These are phyloP conservation scores for Metschnikowia anglica DNA, from an alignment of 805 yeast genomes.

Conservation along the genomic window DNA sequence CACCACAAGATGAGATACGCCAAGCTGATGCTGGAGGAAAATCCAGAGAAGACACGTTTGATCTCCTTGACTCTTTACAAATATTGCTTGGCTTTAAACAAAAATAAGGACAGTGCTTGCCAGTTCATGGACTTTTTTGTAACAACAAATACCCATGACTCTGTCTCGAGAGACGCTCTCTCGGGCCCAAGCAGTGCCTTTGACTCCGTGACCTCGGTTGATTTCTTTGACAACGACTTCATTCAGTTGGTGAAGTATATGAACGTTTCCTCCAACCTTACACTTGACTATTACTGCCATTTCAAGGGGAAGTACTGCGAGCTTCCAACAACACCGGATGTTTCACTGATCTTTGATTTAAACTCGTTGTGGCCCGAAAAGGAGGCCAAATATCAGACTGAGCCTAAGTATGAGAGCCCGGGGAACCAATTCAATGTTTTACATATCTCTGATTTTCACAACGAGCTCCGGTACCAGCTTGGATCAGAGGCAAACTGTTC, in stretches of 20 bases:
- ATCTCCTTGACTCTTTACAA: slow-evolving; percentile 36
- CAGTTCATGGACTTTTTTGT: slow-evolving; percentile 39
- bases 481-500: slow-evolving; percentile 62
- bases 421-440: slow-evolving; percentile 54
- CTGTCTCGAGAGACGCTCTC: slow-evolving; percentile 18
- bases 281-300: slow-evolving; percentile 55
- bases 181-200: slow-evolving; percentile 23
- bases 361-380: slow-evolving; percentile 40
- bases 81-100: slow-evolving; percentile 32
- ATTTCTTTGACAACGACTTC: slow-evolving; percentile 41
- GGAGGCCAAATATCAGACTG: slow-evolving; percentile 24
- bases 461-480: slow-evolving; percentile 52
- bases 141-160: slow-evolving; percentile 31
- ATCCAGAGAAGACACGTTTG: slow-evolving; percentile 37
- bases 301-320: slow-evolving; percentile 44
- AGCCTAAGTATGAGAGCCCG: slow-evolving; percentile 32
- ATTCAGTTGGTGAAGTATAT: slow-evolving; percentile 36
- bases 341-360: slow-evolving; percentile 39
- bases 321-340: slow-evolving; percentile 51
- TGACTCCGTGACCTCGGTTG: slow-evolving; percentile 27
- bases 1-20: slow-evolving; percentile 36
- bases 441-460: slow-evolving; percentile 67
- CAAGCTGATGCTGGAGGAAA: slow-evolving; percentile 24
- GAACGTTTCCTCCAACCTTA: slow-evolving; percentile 37
- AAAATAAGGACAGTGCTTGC: slow-evolving; percentile 32